Percentiles rank a stretch among this genome's conserved stretches.
phyloP scores from a whole-genome alignment of 306 rosid genomes.

The Purshia tridentata region DNA sequence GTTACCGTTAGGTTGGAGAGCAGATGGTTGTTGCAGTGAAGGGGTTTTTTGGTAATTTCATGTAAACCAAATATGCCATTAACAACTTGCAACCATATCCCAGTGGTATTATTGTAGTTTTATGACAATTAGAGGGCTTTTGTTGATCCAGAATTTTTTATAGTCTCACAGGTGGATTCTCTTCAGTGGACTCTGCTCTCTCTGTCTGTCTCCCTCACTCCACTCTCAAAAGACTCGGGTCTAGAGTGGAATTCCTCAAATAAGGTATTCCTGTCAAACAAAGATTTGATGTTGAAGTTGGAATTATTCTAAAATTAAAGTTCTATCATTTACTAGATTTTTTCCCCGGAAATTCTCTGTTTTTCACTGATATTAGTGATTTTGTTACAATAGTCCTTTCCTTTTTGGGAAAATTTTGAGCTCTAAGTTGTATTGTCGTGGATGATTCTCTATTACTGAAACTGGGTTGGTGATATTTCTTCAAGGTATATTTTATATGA shows the following conservation, averaged over 20 bases:
- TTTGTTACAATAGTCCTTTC: constrained; percentile 11
- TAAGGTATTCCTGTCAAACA: constrained; percentile 39
- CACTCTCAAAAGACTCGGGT: constrained; percentile 23
- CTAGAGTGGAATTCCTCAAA: constrained; percentile 28
- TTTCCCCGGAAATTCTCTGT: neutral
- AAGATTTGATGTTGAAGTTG: constrained; percentile 18
- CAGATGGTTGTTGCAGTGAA: neutral
- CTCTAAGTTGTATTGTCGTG: neutral
- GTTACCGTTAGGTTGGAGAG: neutral
- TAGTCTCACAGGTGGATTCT: constrained; percentile 23
- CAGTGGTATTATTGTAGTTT: constrained; percentile 50
- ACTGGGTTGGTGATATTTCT: constrained; percentile 24
- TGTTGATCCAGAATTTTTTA: constrained; percentile 22
- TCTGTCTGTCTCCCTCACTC: neutral
- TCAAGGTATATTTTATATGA: neutral
- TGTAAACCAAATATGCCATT: neutral
- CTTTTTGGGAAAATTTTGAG: constrained; percentile 8
- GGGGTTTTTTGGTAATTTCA: neutral
- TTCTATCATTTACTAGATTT: constrained; percentile 7
- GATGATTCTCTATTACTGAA: constrained; percentile 21
- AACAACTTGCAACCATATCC: neutral
- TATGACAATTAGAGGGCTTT: constrained; percentile 29
- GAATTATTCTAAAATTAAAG: neutral
- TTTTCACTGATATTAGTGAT: neutral
- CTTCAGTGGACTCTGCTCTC: constrained; percentile 9